Evolutionary conservation across 2,329 filamentous ascomycete species (phyloP), one percentile per base, ranked within the genome.

Genomic region (Penicillium oxalicum): DNA sequence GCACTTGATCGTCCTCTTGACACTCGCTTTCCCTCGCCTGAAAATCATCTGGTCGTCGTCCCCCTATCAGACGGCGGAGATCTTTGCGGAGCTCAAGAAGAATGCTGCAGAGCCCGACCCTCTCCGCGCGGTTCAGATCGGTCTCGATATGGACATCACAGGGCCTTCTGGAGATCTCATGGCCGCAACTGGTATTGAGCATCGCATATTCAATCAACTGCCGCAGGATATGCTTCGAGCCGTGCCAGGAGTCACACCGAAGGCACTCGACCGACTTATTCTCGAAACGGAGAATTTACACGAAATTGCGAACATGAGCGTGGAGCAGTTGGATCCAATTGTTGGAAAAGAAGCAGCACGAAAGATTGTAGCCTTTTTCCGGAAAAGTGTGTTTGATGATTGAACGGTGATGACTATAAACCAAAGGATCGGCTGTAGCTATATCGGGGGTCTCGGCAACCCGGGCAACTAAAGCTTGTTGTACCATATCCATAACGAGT

Each of bases 41-140:
- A 86, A 88, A 56, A 87, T 98, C 59, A 89, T 98, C 59, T 98
- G 93, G 93, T 93, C 87, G 7, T 88, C 82, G 7, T 90, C 86
- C 9, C 91, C 93, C 0, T 95, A 95, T 64, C 91, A 98, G 68
- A 97, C 93, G 0, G 93, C 93, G 1, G 91, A 97, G 73, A 97
- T 98, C 53, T 97, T 98, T 66, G 86, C 91, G 61, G 85, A 89
- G 57, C 79, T 98, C 47, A 98, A 98, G 74, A 86, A 89, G 57
- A 86, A 90, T 61, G 86, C 91, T 59, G 77, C 84, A 3, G 93
- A 98, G 70, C 93, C 93, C 0, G 91, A 98, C 66, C 93, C 93
- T 1, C 78, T 95, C 33, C 83, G 82, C 3, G 93, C 93, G 0
- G 90, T 95, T 6, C 82, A 86, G 50, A 81, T 91, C 2, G 93